A percentile compares a stretch with the other conserved stretches of the same genome.
Conservation (phyloP, 768 basidiomycete species). For the Termitomyces sp. region DNA sequence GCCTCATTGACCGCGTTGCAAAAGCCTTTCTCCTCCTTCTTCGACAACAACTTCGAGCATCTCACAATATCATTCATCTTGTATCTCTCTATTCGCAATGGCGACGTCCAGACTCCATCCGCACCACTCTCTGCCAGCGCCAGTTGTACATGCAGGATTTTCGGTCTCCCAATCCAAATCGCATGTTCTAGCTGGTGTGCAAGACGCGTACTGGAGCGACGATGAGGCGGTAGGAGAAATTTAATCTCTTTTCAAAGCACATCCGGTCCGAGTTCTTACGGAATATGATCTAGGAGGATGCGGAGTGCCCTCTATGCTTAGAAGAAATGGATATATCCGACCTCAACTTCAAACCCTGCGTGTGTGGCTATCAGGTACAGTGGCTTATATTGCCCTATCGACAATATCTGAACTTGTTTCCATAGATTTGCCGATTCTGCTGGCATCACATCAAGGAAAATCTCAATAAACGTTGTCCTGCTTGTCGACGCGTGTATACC, state of each 20-base stretch:
- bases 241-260: conserved; percentile 4
- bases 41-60: conserved; percentile 5
- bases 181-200: conserved; percentile 81
- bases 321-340: conserved; percentile 99
- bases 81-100: conserved; percentile 25
- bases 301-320: conserved; percentile 95
- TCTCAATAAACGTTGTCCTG: conserved; percentile 93
- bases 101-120: conserved; percentile 50
- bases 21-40: conserved; percentile 2
- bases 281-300: conserved; percentile 68
- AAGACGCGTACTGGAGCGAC: conserved; percentile 97
- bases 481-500: conserved; percentile 88
- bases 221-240: conserved; percentile 66
- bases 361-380: conserved; percentile 93
- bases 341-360: conserved; percentile 98
- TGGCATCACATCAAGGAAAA: conserved; percentile 98
- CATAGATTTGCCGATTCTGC: conserved; percentile 97
- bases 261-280: conserved; percentile 10
- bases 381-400: conserved; percentile 1
- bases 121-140: conserved; percentile 65
- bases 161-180: conserved; percentile 77
- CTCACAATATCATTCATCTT: background rate
- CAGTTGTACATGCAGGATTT: conserved; percentile 66
- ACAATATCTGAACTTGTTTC: conserved; percentile 7
- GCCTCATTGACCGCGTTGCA: conserved; percentile 18